Conservation (phyloP, 306 rosid species). For the Cercis canadensis region DNA sequence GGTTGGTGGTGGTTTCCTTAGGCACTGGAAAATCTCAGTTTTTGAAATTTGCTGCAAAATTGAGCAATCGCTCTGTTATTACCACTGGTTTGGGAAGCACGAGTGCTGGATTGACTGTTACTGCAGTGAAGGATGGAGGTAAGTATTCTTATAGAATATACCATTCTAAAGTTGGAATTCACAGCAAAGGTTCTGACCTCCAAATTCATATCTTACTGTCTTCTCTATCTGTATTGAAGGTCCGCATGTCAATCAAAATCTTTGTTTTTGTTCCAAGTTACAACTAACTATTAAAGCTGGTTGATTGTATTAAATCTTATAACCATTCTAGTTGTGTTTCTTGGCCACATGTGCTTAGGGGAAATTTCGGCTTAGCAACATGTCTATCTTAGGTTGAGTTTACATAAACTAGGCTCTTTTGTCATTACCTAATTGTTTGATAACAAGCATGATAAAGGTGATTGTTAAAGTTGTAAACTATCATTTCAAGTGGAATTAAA, state of each 20-base stretch:
- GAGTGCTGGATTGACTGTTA: conserved; percentile 93
- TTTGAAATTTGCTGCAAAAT: conserved; percentile 89
- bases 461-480: conserved; percentile 26
- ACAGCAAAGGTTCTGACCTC: background rate
- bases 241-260: conserved; percentile 12
- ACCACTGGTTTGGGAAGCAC: conserved; percentile 99
- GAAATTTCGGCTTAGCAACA: conserved; percentile 4
- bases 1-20: conserved; percentile 32
- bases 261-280: no score
- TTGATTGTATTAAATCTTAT: background rate
- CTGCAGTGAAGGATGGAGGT: conserved; percentile 99
- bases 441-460: background rate
- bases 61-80: conserved; percentile 93
- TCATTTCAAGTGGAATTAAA: conserved; percentile 18
- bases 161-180: conserved; percentile 3
- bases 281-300: no score
- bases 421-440: conserved; percentile 8
- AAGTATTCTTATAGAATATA: conserved; percentile 22
- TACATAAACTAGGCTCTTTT: conserved; percentile 3
- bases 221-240: conserved; percentile 5
- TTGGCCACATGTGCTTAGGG: background rate
- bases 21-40: conserved; percentile 98
- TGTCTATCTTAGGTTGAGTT: background rate
- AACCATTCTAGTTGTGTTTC: background rate
- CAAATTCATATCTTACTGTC: conserved; percentile 1